phyloP scores from a whole-genome alignment of 2,329 filamentous ascomycete genomes.

The Camillea tinctor region DNA sequence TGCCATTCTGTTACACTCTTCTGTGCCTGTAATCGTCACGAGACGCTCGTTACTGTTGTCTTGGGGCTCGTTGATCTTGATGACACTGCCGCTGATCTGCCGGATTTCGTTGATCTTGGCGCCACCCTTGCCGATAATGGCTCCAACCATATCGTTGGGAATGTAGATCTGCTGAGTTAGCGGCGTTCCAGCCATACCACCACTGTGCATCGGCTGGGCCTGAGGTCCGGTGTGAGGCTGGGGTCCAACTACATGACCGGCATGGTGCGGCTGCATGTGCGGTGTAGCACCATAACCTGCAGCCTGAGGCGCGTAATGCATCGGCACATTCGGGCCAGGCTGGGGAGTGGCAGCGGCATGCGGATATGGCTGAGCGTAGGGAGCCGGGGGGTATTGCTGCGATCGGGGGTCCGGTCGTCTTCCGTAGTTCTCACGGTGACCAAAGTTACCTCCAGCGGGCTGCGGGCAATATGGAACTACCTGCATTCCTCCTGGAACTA shows the following conservation, averaged over 20 bases:
- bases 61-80: conserved; percentile 99
- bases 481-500: conserved; percentile 96
- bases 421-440: conserved; percentile 80
- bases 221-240: conserved; percentile 66
- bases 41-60: conserved; percentile 98
- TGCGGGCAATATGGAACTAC: conserved; percentile 98
- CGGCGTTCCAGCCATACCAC: conserved; percentile 70
- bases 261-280: conserved; percentile 72
- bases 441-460: conserved; percentile 87
- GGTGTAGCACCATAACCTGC: conserved; percentile 75
- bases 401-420: conserved; percentile 70
- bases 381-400: conserved; percentile 73
- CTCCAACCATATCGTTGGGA: conserved; percentile 98
- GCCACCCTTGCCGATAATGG: conserved; percentile 97
- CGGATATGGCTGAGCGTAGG: conserved; percentile 74
- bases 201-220: conserved; percentile 71
- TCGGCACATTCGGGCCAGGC: conserved; percentile 60
- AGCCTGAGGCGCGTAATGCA: conserved; percentile 80
- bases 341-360: conserved; percentile 60
- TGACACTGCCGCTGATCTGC: conserved; percentile 94
- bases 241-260: conserved; percentile 61
- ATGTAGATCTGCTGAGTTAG: conserved; percentile 99
- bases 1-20: conserved; percentile 99
- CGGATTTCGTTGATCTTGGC: conserved; percentile 99
- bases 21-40: conserved; percentile 95